Evolutionary conservation across 768 basidiomycete species (phyloP), one percentile per base, ranked within the genome.

Genomic region (Pholiota conissans): DNA sequence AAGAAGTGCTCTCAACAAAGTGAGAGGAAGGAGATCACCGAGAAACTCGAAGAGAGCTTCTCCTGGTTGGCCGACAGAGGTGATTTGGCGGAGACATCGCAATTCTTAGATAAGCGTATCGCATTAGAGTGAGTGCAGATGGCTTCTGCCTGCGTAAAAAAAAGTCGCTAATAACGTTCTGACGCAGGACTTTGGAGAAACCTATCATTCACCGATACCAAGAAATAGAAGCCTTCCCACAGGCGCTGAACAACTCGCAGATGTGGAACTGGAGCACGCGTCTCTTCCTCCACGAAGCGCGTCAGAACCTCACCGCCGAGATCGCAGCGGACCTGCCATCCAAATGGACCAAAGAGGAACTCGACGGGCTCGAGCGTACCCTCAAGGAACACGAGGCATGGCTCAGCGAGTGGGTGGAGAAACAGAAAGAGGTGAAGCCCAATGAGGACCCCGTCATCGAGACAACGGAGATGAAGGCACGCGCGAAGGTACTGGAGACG

Each of bases 261-360:
- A 89, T 85, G 84, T 89, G 85, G 90, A 93, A 86, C 74, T 99
- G 84, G 91, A 88, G 81, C 72, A 90, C 85, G 57, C 87, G 80
- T 14, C 71, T 91, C n/a, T 99, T 98, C 87, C 80, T 97, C 27
- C 74, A 79, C 0, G 90, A 93, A 52, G 95, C 95, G 22, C 79
- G 79, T 5, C 69, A 78, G 56, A 95, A 96, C 71, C 73, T 90
- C 42, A 91, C 91, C 2, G 72, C 74, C 3, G 90, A 91, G 62
- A 73, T 78, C 13, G 78, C 79, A 9, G 79, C 77, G 0, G 87
- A 80, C 4, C 72, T 85, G 6, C 85, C 84, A 0, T 86, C 89
- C 0, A 91, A 90, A 68, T 97, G 90, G 85, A 95, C 94, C 0
- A 69, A 77, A 14, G 90, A 87, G n/a, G 97, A 99, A 70, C 79